phyloP scores from a whole-genome alignment of 345 rosid species.

The Moricandia arvensis region DNA sequence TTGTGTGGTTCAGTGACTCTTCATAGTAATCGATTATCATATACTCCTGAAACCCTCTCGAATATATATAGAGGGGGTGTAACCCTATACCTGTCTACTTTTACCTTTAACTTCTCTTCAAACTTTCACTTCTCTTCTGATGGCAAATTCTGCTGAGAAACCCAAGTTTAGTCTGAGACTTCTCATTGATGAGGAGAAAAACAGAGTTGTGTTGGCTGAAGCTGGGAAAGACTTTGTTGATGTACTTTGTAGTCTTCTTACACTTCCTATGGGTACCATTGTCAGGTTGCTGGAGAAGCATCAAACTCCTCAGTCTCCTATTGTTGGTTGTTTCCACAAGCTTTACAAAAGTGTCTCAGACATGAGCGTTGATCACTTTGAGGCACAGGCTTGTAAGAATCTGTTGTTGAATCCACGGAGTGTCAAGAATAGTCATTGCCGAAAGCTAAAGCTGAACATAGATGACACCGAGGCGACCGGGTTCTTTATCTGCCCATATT shows the following conservation, averaged over 20 bases:
- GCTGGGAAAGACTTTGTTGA: conserved; percentile 37
- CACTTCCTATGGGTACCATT: conserved; percentile 30
- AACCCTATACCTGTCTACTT: too few species aligned
- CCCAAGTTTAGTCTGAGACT: conserved; percentile 28
- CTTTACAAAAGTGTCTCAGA: conserved; percentile 25
- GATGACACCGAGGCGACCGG: conserved; percentile 11
- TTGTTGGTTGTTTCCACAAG: conserved; percentile 28
- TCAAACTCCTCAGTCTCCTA: background rate
- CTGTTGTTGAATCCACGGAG: conserved; percentile 22
- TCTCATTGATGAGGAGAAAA: conserved; percentile 22
- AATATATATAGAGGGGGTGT: background rate
- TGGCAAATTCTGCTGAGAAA: background rate
- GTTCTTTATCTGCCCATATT: conserved; percentile 11
- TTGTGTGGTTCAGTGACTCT: background rate
- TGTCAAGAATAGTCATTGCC: background rate
- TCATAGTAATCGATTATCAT: background rate
- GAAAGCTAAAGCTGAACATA: background rate
- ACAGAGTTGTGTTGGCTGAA: conserved; percentile 35
- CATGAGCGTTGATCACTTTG: conserved; percentile 2
- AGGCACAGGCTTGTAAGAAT: conserved; percentile 4
- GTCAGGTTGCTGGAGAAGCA: conserved; percentile 26
- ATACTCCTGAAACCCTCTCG: background rate
- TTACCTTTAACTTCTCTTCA: background rate
- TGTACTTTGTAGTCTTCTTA: conserved; percentile 27
- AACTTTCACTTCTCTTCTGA: background rate